Evolutionary conservation across 345 rosid species (phyloP), one percentile per base, ranked within the genome.

Genomic region (Orychophragmus violaceus): DNA sequence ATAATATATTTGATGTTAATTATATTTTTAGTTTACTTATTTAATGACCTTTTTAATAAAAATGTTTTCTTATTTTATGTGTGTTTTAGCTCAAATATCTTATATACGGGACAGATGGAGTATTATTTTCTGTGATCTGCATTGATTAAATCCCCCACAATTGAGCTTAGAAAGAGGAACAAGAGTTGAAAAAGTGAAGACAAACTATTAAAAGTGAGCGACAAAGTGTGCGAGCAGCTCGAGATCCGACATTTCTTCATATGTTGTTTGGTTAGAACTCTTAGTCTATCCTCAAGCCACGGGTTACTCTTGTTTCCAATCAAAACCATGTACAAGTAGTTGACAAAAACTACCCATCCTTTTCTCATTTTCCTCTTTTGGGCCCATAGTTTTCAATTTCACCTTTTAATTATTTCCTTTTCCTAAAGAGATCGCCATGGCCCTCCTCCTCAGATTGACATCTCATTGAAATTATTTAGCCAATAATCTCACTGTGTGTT

Each of bases 241-340:
- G 61, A 72, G 61, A 72, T 58, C 60, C 66, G 61, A 72, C 75
- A 63, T 57, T 64, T 64, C 59, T 64, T 72, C 60, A 64, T 49
- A 36, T 16, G 22, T 22, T 65, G 76, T 72, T 72, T 72, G 71
- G 71, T 16, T 64, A 0, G 5, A 22, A 1, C 17, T 64, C 36
- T 29, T 36, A 37, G 2, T 13, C 55, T 59, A 59, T 50, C 51
- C 52, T 35, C 39, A 9, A 17, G 10, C 3, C 17, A 17, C 17
- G 11, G 36, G 7, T 35, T 42, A 53, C 55, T 61, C 30, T 13
- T 61, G 45, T 52, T 70, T 48, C 62, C 46, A 70, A 23, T 37
- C 74, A 37, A n/a, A 24, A 0, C 13, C 3, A 3, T 60, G 36
- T 53, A 37, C 64, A 45, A 19, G 10, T 54, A 14, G 37, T 72